A percentile compares a stretch with the other conserved stretches of the same genome.
phyloP scores from a whole-genome alignment of 192 early-diverging fungal genomes.

The Physocladia obscura region DNA sequence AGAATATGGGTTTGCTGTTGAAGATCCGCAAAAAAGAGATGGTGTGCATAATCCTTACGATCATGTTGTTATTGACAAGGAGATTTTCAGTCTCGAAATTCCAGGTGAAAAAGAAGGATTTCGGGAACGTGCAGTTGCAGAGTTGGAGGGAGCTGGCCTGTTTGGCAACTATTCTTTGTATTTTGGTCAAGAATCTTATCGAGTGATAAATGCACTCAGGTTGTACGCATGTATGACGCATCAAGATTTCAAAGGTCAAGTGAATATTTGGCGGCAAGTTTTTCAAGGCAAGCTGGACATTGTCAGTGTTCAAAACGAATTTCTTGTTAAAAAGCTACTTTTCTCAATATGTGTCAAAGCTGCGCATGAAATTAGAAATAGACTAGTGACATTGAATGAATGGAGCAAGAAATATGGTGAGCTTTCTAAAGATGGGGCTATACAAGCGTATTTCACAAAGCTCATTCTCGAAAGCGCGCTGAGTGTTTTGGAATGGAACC shows the following conservation, averaged over 20 bases:
- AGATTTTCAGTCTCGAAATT: conserved; percentile 2
- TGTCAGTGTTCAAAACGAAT: conserved; percentile 2
- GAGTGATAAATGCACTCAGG: conserved; percentile 26
- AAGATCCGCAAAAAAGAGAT: background rate
- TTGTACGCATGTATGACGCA: conserved; percentile 1
- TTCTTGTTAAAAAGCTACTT: background rate
- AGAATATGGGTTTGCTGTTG: conserved; percentile 39
- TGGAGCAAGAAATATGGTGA: background rate
- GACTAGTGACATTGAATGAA: background rate
- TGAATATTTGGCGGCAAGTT: conserved; percentile 12
- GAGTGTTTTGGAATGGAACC: conserved; percentile 5
- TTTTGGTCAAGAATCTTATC: conserved; percentile 8
- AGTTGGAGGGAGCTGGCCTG: conserved; percentile 12
- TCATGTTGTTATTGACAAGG: conserved; percentile 18
- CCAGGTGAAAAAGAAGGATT: conserved; percentile 17
- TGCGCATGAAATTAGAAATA: background rate
- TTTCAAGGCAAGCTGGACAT: background rate
- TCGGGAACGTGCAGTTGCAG: background rate
- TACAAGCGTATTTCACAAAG: background rate
- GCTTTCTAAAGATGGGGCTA: background rate
- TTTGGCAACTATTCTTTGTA: conserved; percentile 23
- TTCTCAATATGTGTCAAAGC: background rate
- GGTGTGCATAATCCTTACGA: conserved; percentile 29
- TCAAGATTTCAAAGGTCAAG: background rate
- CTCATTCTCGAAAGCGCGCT: background rate